Conservation (phyloP, 2,329 filamentous ascomycete species). For the Cadophora sp. region DNA sequence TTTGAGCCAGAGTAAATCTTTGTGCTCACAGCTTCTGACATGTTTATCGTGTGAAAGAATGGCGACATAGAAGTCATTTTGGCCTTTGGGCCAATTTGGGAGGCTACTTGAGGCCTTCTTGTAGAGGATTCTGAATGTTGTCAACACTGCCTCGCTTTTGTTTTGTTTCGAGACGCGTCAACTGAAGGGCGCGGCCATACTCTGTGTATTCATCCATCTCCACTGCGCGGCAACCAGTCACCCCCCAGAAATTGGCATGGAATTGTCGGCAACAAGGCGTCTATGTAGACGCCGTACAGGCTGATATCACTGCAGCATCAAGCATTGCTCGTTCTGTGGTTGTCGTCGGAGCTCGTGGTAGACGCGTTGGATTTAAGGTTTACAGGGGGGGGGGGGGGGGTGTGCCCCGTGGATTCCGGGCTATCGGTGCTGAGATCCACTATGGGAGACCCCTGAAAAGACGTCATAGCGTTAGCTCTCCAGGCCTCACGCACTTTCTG, state of each 20-base stretch:
- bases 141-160: too few species aligned
- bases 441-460: not conserved
- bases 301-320: not conserved
- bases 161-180: too few species aligned
- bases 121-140: slow-evolving; percentile 18
- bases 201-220: slow-evolving; percentile 15
- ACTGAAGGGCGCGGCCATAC: not conserved
- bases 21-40: slow-evolving; percentile 16
- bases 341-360: not conserved
- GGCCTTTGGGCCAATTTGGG: slow-evolving; percentile 19
- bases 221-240: not conserved
- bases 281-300: not conserved
- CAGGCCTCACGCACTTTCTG: not conserved
- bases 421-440: not conserved
- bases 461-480: not conserved
- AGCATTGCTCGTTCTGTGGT: not conserved
- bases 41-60: slow-evolving; percentile 22
- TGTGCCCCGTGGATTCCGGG: not conserved
- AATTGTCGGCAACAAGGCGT: not conserved
- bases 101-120: slow-evolving; percentile 22
- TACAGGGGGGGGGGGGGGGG: not conserved
- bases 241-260: not conserved
- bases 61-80: slow-evolving; percentile 25
- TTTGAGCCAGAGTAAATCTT: slow-evolving; percentile 28
- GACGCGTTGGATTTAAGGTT: slow-evolving; percentile 4